Base-by-base conservation (phyloP, 2,329 filamentous ascomycete species). In the Pyrenochaeta sp. region DNA sequence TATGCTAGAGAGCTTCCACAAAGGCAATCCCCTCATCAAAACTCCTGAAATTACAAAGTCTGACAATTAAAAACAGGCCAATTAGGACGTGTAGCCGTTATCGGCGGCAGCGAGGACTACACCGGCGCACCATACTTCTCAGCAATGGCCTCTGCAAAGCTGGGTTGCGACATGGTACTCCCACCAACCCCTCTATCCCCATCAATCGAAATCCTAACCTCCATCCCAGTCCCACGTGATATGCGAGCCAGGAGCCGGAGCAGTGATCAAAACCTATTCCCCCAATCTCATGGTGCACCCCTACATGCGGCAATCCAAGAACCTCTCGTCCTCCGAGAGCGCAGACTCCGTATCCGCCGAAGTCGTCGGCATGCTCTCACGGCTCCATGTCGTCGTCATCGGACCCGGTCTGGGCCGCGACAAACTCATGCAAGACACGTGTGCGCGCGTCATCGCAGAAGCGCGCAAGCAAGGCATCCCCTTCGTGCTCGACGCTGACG, bases 211-310 rank as follows among this genome's bases (percentile, higher is more conserved):
- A n/a, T n/a, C n/a, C n/a, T n/a, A n/a, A n/a, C n/a, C n/a, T n/a
- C n/a, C 8, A 15, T 10, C 17, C 4, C 40, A 90, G 90, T 90
- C 87, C 53, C 93, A 96, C 75, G 88, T 99, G 51, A 96, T 99
- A 66, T 99, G 94, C 78, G 96, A 96, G 48, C 90, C 89, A 7
- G 87, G 83, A 41, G 94, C 94, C 3, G 90, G 73, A 44, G 68
- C 77, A 63, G 92, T 96, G 24, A 96, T 99, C 75, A 99, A 99
- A 77, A 90, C 90, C 3, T 99, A 97, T 77, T 96, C 92, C 14
- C 94, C 94, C 3, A 96, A 97, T 70, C 80, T 99, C 19, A 99
- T 99, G 93, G 94, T 99, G 8, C 94, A 97, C 72, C 94, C 94
- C 1, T 83, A 96, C 57, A 93, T 99, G 84, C 88, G 90, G 20